phyloP scores from a whole-genome alignment of 441 rosid genomes.

The Populus hybrid region DNA sequence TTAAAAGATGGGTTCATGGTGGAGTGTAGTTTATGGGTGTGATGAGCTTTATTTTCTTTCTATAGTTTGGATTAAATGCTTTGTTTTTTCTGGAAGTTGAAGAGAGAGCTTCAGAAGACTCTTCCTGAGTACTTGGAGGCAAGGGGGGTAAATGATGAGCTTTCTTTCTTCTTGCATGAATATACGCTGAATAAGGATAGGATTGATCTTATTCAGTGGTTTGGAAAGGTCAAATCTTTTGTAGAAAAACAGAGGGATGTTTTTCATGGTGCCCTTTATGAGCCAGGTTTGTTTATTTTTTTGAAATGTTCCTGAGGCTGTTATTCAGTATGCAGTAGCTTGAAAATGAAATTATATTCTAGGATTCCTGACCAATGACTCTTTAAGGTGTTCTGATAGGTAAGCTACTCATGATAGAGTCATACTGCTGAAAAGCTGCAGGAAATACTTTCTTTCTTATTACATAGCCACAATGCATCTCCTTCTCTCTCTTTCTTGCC shows the following conservation, averaged over 20 bases:
- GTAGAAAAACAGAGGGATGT: slow-evolving; percentile 33
- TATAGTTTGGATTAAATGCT: not conserved
- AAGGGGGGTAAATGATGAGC: slow-evolving; percentile 57
- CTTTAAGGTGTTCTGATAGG: not conserved
- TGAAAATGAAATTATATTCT: not conserved
- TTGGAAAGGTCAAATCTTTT: slow-evolving; percentile 45
- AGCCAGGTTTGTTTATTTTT: not conserved
- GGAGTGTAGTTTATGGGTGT: not conserved
- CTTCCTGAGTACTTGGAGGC: slow-evolving; percentile 44
- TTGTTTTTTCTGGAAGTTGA: slow-evolving; percentile 42
- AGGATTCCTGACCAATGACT: not conserved
- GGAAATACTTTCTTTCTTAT: not conserved
- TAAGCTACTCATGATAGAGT: not conserved
- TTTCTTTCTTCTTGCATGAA: slow-evolving; percentile 61
- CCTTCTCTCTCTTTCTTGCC: not conserved
- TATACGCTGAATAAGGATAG: slow-evolving; percentile 75
- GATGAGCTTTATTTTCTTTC: no score
- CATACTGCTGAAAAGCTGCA: not conserved
- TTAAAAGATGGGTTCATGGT: not conserved
- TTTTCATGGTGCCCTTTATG: not conserved
- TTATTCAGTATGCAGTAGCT: slow-evolving; percentile 1
- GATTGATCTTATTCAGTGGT: slow-evolving; percentile 66
- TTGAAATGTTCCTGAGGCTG: not conserved
- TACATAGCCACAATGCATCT: not conserved
- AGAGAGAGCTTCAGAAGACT: slow-evolving; percentile 38